Percentiles rank a stretch among this genome's conserved stretches.
Evolutionary conservation across 2,329 filamentous ascomycete species (phyloP).

Genomic region (Verticillium albo-atrum): DNA sequence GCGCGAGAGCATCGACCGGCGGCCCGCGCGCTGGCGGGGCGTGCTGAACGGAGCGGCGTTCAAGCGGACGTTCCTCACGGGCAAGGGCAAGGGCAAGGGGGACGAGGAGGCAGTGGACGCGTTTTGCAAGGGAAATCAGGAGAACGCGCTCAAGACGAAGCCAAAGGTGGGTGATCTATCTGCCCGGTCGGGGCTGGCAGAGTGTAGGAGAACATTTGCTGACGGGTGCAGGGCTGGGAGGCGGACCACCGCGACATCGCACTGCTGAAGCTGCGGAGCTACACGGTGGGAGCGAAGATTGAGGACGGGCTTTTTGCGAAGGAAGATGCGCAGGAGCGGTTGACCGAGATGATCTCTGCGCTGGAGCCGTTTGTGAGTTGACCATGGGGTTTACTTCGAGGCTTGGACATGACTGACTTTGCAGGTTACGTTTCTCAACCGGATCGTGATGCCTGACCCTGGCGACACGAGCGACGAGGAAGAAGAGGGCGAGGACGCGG

Average conservation of each 20-base stretch:
- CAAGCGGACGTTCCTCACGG: slow-evolving; percentile 60
- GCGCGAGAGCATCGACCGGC: slow-evolving; percentile 70
- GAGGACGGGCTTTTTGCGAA: slow-evolving; percentile 60
- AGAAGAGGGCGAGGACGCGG: slow-evolving; percentile 18
- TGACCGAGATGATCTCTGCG: slow-evolving; percentile 59
- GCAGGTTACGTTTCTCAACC: slow-evolving; percentile 68
- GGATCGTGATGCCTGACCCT: slow-evolving; percentile 68
- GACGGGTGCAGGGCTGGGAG: slow-evolving; percentile 58
- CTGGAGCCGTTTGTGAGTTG: slow-evolving; percentile 76
- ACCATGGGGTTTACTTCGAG: not conserved
- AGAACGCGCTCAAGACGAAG: slow-evolving; percentile 75
- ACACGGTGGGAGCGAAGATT: slow-evolving; percentile 65
- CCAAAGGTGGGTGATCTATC: slow-evolving; percentile 62
- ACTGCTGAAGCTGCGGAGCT: slow-evolving; percentile 75
- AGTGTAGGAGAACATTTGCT: too few relatives aligned
- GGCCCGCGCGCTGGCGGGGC: slow-evolving; percentile 64
- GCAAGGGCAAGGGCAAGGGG: slow-evolving; percentile 29
- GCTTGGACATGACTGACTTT: not conserved
- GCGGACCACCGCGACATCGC: slow-evolving; percentile 74
- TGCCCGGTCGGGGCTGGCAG: not conserved
- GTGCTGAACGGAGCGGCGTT: slow-evolving; percentile 59
- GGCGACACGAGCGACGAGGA: slow-evolving; percentile 36
- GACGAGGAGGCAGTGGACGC: slow-evolving; percentile 59
- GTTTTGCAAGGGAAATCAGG: slow-evolving; percentile 66
- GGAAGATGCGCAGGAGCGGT: slow-evolving; percentile 57